Base-by-base conservation (phyloP, 495 filamentous ascomycete genomes). In the Penicillium malachiteum region DNA sequence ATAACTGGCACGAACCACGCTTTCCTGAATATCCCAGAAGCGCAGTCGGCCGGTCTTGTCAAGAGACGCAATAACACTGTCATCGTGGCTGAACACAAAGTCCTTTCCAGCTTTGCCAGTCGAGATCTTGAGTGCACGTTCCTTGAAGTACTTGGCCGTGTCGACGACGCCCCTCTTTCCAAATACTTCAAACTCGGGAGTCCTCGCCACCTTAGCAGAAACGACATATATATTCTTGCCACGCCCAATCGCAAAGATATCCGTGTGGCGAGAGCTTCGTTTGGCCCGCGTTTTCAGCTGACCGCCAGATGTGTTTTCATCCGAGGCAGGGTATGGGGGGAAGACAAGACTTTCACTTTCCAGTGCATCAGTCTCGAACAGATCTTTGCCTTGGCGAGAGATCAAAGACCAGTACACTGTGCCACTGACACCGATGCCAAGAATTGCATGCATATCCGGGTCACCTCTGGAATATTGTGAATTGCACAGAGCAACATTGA, bases 101-200 rank as follows among this genome's bases (percentile, higher is more conserved):
- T 99, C 95, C 71, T 99, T 97, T 32, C 92, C 93, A 45, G 95
- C 95, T 73, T 99, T 99, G 48, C 95, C 95, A 50, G 91, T 97
- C 43, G 90, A 88, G 69, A 99, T 94, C 72, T 91, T 93, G 56
- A 96, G 78, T 38, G 87, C 84, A 63, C 88, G 92, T 57, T 96
- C 87, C 57, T 84, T 84, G 60, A 95, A 84, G 59, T 95, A 95
- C 63, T 85, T 90, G 66, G 95, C 89, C 5, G 82, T 89, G 66
- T 95, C 88, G 57, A 92, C 85, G 32, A 86, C 80, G 43, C 88
- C 87, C 58, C 87, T 83, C 47, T 82, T 75, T n/a, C 86, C 87
- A 46, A 83, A 76, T 55, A 87, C 86, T 58, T 89, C 87, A 48
- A 89, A 88, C 32, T 78, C 78, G 10, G 87, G 76, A 55, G 82